Evolutionary conservation across 2,329 filamentous ascomycete species (phyloP).

Genomic region (Nakataea oryzae): DNA sequence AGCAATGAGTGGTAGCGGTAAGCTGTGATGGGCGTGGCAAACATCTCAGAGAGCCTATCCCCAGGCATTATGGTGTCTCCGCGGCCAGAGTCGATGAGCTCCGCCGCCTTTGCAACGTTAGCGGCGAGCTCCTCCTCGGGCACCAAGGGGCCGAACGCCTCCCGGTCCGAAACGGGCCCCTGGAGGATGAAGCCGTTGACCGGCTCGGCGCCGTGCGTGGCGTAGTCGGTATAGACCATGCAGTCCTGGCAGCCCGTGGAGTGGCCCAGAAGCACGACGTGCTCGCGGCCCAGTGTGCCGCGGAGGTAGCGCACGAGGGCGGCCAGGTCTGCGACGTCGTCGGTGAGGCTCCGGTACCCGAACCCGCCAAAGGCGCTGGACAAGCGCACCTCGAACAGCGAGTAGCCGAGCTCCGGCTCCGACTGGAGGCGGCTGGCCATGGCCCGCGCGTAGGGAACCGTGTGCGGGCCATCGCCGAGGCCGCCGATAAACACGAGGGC

Average conservation of each 20-base stretch:
- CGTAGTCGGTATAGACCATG: conserved; percentile 40
- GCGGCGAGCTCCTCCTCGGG: conserved; percentile 29
- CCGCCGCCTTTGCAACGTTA: conserved; percentile 36
- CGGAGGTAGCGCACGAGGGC: conserved; percentile 43
- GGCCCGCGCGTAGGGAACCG: conserved; percentile 43
- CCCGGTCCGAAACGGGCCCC: conserved; percentile 68
- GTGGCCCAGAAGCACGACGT: conserved; percentile 46
- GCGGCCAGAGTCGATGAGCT: conserved; percentile 43
- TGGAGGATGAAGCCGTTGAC: conserved; percentile 73
- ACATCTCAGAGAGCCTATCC: conserved; percentile 26
- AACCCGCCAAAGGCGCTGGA: conserved; percentile 42
- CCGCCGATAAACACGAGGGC: conserved; percentile 62
- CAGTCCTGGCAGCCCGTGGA: conserved; percentile 50
- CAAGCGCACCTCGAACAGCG: conserved; percentile 46
- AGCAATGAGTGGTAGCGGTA: conserved; percentile 41
- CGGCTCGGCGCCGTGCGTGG: conserved; percentile 31
- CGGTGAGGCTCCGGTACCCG: conserved; percentile 35
- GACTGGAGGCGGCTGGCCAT: conserved; percentile 31
- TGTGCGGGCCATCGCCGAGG: conserved; percentile 58
- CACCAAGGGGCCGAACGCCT: conserved; percentile 42
- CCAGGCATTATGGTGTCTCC: conserved; percentile 43
- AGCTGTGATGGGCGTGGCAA: conserved; percentile 37
- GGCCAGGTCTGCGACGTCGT: conserved; percentile 44
- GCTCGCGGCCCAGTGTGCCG: conserved; percentile 31
- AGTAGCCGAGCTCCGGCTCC: conserved; percentile 31